phyloP scores from a whole-genome alignment of 1,284 basidiomycete species.

The Fomitopsis palustris region DNA sequence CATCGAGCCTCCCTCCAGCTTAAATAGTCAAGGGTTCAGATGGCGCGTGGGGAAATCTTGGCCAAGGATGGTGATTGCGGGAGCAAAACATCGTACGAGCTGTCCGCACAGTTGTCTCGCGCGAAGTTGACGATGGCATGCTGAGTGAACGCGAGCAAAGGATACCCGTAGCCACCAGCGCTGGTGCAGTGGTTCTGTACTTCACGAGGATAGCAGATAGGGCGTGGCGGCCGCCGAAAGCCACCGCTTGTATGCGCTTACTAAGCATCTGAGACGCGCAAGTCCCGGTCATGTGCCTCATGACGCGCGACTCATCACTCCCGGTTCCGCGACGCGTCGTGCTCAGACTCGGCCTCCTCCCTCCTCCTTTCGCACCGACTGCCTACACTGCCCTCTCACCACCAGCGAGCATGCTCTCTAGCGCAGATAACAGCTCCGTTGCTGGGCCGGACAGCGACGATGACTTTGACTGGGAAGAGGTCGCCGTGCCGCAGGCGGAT shows the following conservation, averaged over 20 bases:
- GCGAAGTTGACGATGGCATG: too few species aligned
- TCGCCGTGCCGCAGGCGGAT: constrained; percentile 28
- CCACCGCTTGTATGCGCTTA: too few species aligned
- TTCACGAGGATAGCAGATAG: too few species aligned
- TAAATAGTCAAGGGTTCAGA: neutral
- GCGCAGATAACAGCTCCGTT: constrained; percentile 7
- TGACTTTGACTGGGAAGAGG: constrained; percentile 44
- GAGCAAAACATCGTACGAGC: neutral
- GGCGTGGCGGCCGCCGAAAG: too few species aligned
- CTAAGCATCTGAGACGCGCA: neutral
- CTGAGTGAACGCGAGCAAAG: too few species aligned
- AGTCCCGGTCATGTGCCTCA: constrained; percentile 1
- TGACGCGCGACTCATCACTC: neutral
- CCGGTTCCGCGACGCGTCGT: neutral
- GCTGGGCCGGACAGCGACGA: constrained; percentile 33
- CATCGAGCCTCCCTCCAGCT: neutral
- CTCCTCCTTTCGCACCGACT: neutral
- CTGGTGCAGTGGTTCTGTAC: too few species aligned
- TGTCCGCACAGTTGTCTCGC: too few species aligned
- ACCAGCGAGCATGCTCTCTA: neutral
- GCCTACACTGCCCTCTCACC: neutral
- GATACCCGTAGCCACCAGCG: too few species aligned
- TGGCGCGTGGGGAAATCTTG: neutral
- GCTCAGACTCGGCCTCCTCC: neutral
- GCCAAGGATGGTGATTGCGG: neutral